Evolutionary conservation across 805 yeast genomes (phyloP).

Genomic region (Candida jianshihensis): DNA sequence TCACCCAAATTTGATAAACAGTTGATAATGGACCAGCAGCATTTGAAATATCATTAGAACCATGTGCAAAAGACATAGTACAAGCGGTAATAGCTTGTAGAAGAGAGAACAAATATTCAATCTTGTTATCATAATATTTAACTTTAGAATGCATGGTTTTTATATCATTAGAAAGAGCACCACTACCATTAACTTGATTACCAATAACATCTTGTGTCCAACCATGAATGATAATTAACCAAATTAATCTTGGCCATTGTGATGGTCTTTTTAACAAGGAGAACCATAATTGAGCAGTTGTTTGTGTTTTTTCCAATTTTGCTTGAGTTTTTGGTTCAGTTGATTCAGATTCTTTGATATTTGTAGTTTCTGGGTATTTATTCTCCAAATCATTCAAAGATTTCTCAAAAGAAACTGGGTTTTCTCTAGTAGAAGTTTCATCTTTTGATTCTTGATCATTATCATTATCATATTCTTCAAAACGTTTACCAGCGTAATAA

Average conservation of each 20-base stretch:
- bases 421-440: slow-evolving; percentile 15
- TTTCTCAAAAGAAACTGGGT: slow-evolving; percentile 14
- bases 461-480: slow-evolving; percentile 10
- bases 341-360: slow-evolving; percentile 3
- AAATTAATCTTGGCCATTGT: slow-evolving; percentile 46
- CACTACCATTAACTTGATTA: slow-evolving; percentile 33
- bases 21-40: slow-evolving; percentile 74
- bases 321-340: slow-evolving; percentile 2
- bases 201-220: slow-evolving; percentile 56
- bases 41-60: slow-evolving; percentile 73
- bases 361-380: slow-evolving; percentile 8
- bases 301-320: slow-evolving; percentile 20
- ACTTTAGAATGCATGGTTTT: slow-evolving; percentile 47
- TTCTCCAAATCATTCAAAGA: slow-evolving; percentile 16
- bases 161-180: slow-evolving; percentile 39
- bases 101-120: slow-evolving; percentile 61
- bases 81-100: slow-evolving; percentile 69
- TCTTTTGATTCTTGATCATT: slow-evolving; percentile 2
- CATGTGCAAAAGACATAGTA: slow-evolving; percentile 79
- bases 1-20: slow-evolving; percentile 53
- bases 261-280: slow-evolving; percentile 38
- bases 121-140: slow-evolving; percentile 61
- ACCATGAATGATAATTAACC: slow-evolving; percentile 51
- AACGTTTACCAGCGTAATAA: slow-evolving; percentile 57
- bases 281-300: slow-evolving; percentile 33